These are phyloP conservation scores for Ganoderma meredithae DNA, from an alignment of 1,284 basidiomycete genomes.

Conservation along the genomic window DNA sequence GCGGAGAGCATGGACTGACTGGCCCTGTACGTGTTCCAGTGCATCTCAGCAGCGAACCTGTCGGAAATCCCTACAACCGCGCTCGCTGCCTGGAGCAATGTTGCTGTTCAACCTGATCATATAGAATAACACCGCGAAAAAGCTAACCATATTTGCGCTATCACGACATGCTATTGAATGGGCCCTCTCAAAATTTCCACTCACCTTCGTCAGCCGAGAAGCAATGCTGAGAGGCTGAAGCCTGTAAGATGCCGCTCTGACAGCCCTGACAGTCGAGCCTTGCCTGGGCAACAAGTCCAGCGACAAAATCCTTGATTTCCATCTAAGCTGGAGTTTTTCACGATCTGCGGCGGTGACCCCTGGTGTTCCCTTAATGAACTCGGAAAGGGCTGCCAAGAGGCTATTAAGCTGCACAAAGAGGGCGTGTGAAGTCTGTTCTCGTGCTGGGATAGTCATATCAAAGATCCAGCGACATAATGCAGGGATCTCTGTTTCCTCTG, in stretches of 20 bases:
- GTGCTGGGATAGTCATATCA: slow-evolving; percentile 4
- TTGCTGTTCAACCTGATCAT: neutral
- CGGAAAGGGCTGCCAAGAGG: neutral
- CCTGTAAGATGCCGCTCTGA: neutral
- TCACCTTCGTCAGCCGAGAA: neutral
- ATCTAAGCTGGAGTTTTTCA: neutral
- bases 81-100: neutral
- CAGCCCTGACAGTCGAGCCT: neutral
- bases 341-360: slow-evolving; percentile 9
- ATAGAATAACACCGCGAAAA: no score
- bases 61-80: neutral
- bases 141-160: neutral
- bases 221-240: neutral
- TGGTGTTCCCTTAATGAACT: neutral
- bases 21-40: neutral
- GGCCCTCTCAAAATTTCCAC: neutral
- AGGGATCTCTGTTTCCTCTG: slow-evolving; percentile 10
- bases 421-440: slow-evolving; percentile 2
- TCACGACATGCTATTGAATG: neutral
- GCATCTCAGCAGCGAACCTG: neutral
- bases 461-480: slow-evolving; percentile 11
- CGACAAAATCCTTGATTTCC: neutral
- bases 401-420: neutral
- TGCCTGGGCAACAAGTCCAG: no score
- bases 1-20: neutral